These are phyloP conservation scores for Oryza meridionalis DNA, from an alignment of 176 grass and related monocot genomes.

Conservation along the genomic window DNA sequence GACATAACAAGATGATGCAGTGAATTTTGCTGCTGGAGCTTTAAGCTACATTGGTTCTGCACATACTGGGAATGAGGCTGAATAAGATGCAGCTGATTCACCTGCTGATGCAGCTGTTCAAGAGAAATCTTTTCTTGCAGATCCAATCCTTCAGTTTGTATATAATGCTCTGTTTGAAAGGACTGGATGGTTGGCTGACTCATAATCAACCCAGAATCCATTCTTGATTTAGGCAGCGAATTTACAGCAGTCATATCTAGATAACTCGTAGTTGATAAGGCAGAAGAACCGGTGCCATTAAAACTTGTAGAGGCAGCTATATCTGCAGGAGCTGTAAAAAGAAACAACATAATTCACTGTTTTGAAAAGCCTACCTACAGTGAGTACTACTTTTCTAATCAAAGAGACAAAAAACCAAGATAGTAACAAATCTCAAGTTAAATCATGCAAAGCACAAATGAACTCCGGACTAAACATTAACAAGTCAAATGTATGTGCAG, in stretches of 20 bases:
- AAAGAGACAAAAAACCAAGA: background rate
- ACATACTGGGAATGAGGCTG: slow-evolving; percentile 38
- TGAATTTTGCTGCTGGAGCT: background rate
- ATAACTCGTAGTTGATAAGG: slow-evolving; percentile 50
- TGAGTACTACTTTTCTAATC: slow-evolving; percentile 14
- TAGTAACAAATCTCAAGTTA: background rate
- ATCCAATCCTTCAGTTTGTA: slow-evolving; percentile 55
- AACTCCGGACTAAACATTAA: slow-evolving; percentile 15
- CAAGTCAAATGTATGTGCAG: background rate
- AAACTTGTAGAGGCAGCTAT: slow-evolving; percentile 51
- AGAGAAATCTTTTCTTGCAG: slow-evolving; percentile 38
- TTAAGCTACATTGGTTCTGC: slow-evolving; percentile 28
- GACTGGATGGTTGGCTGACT: slow-evolving; percentile 51
- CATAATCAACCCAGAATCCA: slow-evolving; percentile 27
- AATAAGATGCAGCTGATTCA: slow-evolving; percentile 30
- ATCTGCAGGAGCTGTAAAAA: slow-evolving; percentile 32
- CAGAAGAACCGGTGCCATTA: slow-evolving; percentile 37
- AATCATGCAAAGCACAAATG: background rate
- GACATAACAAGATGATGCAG: background rate
- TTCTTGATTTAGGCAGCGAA: slow-evolving; percentile 50
- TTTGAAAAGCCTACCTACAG: background rate
- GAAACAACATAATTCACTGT: slow-evolving; percentile 28
- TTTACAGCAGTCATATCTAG: slow-evolving; percentile 37
- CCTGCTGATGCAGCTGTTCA: slow-evolving; percentile 53
- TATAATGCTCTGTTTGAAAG: slow-evolving; percentile 45